These are phyloP conservation scores for Cudoniella acicularis DNA, from an alignment of 495 filamentous ascomycete genomes.

Conservation along the genomic window DNA sequence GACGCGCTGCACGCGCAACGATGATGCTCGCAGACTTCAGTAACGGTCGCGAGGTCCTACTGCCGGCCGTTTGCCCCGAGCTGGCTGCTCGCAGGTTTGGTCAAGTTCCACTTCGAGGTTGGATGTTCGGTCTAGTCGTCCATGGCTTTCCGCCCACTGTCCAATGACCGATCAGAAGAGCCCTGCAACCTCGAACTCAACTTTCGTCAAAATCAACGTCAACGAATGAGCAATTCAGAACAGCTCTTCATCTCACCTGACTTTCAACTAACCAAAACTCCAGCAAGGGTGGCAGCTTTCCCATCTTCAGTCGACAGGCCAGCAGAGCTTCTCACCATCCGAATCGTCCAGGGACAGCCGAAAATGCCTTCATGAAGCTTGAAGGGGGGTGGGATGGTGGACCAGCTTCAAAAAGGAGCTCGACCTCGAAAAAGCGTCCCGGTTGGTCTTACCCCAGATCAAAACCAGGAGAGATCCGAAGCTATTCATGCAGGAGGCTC, in stretches of 20 bases:
- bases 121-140: conserved; percentile 1
- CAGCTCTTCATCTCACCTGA: conserved; percentile 23
- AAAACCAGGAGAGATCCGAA: conserved; percentile 17
- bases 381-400: not conserved
- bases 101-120: not conserved
- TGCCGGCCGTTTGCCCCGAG: not conserved
- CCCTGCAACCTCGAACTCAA: conserved; percentile 5
- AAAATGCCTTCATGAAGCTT: conserved; percentile 6
- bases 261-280: conserved; percentile 17
- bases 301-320: conserved; percentile 21
- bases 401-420: not conserved
- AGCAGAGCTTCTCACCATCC: conserved; percentile 13
- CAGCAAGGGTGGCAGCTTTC: conserved; percentile 13
- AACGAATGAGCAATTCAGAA: conserved; percentile 18
- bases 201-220: conserved; percentile 17
- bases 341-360: conserved; percentile 7
- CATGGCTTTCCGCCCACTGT: not conserved
- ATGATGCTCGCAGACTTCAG: not conserved
- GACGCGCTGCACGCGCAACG: not conserved
- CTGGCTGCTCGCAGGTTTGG: not conserved
- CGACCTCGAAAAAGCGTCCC: conserved; percentile 7
- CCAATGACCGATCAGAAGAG: conserved; percentile 23
- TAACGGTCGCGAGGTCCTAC: not conserved
- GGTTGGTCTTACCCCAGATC: conserved; percentile 25
- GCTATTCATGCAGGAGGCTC: conserved; percentile 29